Evolutionary conservation across 1,139 yeast genomes (phyloP), one percentile per base, ranked within the genome.

Genomic region (Pichia sp.): DNA sequence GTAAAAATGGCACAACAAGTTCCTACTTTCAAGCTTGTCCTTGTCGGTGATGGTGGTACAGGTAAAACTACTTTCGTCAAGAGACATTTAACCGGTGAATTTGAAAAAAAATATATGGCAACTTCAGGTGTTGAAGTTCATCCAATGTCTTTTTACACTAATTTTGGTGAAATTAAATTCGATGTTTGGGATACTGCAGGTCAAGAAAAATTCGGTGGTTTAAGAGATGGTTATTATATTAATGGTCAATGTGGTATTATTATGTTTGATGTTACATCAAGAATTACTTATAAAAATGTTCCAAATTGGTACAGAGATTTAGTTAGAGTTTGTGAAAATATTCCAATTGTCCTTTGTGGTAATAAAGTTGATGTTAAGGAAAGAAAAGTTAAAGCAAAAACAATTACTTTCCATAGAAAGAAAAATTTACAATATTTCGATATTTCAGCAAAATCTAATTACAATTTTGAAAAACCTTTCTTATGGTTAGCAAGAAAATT

Each of bases 141-240:
- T 69, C 98, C 98, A 59, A 82, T 94, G 71, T 90, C 95, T 42
- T 94, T 94, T 83, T 87, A 82, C 84, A 94, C 99, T 68, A 92
- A 92, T 78, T 92, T 76, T 64, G 99, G 99, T 73, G 97, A 92
- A 74, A 87, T 94, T 74, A 90, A 87, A 72, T 94, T 94, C 71
- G 97, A 94, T 67, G 97, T 92, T 61, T 94, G 99, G 99, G 99
- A 94, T 71, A 94, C 98, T 52, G 99, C 99, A 50, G 99, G 98
- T 55, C 99, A 94, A 77, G 99, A 94, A 76, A 94, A 94, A 75
- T 92, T 94, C 62, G 99, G 99, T 70, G 98, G 99, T 63, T 79
- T 94, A 66, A 90, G 98, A 80, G 98, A 92, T 66, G 99, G 98
- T 67, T 92, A 94, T 78, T 92, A 94, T 74, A 92, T 94, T 69